Evolutionary conservation across 2,329 filamentous ascomycete species (phyloP).

Genomic region (Aureobasidium sp.): DNA sequence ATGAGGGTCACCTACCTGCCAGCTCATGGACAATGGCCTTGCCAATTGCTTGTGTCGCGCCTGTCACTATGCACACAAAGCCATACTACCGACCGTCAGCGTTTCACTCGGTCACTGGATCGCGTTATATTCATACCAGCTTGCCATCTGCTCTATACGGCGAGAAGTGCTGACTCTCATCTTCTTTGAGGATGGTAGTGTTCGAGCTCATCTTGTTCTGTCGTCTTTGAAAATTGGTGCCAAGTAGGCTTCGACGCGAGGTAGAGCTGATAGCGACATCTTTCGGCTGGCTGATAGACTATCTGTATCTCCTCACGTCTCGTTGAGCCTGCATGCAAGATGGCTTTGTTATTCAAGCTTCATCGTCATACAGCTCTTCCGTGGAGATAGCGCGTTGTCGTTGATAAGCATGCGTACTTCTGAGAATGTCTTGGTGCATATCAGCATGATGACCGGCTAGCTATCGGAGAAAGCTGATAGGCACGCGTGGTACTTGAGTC

Average conservation of each 20-base stretch:
- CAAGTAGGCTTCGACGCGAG: neutral
- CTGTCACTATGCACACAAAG: slow-evolving; percentile 57
- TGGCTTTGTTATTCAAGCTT: slow-evolving; percentile 10
- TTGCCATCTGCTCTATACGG: slow-evolving; percentile 52
- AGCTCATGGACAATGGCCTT: slow-evolving; percentile 52
- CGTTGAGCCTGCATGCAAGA: slow-evolving; percentile 1
- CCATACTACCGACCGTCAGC: slow-evolving; percentile 41
- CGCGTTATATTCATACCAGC: slow-evolving; percentile 32
- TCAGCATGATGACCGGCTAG: neutral
- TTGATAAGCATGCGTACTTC: slow-evolving; percentile 8
- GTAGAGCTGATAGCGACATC: neutral
- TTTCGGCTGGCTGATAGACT: neutral
- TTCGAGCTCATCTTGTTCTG: slow-evolving; percentile 7
- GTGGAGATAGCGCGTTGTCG: slow-evolving; percentile 7
- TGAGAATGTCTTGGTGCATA: neutral
- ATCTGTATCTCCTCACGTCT: neutral
- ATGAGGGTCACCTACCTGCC: slow-evolving; percentile 35
- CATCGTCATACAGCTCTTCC: slow-evolving; percentile 12
- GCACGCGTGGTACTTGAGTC: neutral
- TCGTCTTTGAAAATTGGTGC: neutral
- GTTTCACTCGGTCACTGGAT: neutral
- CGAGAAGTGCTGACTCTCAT: slow-evolving; percentile 41
- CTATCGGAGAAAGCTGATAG: neutral
- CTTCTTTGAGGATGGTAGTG: slow-evolving; percentile 3
- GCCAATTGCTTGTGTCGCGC: slow-evolving; percentile 53